Base-by-base conservation (phyloP, 2,329 filamentous ascomycete species). In the Fusarium nematophilum region DNA sequence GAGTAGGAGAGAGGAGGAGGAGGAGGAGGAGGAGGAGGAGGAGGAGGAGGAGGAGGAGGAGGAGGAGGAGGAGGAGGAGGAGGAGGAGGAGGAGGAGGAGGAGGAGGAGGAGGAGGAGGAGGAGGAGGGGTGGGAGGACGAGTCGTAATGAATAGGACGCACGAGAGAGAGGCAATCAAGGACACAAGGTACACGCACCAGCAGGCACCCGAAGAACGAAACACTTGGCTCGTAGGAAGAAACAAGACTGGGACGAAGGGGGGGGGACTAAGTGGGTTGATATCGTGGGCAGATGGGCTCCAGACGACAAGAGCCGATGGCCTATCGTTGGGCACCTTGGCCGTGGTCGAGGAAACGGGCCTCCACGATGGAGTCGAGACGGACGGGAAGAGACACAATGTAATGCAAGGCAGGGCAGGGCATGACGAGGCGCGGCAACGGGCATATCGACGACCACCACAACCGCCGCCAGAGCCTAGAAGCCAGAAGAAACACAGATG, bases 321-420 rank as follows among this genome's bases (percentile, higher is more conserved):
- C 66, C 64, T 68, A 67, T 68, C 66, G 64, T 64, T 62, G 51
- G 61, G 44, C 53, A 40, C 29, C 53, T 38, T 45, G 39, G 21
- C 10, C 29, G 21, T 39, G 66, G 66, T 58, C 66, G 40, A 59
- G 42, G 57, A 65, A 69, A 69, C 64, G 47, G 66, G 66, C 55
- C 66, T 59, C 36, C 40, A 57, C 50, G 40, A 55, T 47, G 44
- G 48, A 48, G 40, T 55, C 29, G 53, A 61, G 29, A 39, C 18
- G 17, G 44, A 52, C 25, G 48, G 40, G 53, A 52, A 36, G 15
- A 58, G 42, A 48, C 36, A 44, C 38, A 43, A 25, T 34, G 21
- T 21, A 44, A 23, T 36, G 26, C 38, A 52, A 34, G 13, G 14
- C 31, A 34, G 31, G 14, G n/a, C 29, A 27, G 26, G 53, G 44